Percentiles rank a stretch among this genome's conserved stretches.
phyloP scores from a whole-genome alignment of 495 filamentous ascomycete genomes.

The Aspergillus mulundensis region DNA sequence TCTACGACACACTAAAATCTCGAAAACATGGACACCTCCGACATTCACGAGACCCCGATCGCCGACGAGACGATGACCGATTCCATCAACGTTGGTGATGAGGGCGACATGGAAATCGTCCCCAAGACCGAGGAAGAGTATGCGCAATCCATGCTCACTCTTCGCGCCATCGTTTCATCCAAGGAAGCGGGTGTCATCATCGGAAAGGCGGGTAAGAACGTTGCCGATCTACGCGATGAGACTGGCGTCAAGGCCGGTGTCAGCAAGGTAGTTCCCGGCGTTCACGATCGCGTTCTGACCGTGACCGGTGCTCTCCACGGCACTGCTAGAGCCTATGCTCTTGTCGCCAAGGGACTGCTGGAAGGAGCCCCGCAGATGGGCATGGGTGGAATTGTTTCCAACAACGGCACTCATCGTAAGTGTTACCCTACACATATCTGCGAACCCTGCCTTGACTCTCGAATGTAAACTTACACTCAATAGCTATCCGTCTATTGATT shows the following conservation, averaged over 20 bases:
- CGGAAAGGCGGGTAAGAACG: slow-evolving; percentile 97
- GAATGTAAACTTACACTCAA: slow-evolving; percentile 26
- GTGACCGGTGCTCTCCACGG: slow-evolving; percentile 84
- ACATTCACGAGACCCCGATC: slow-evolving; percentile 41
- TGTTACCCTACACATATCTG: slow-evolving; percentile 14
- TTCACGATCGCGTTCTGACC: slow-evolving; percentile 94
- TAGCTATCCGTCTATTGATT: slow-evolving; percentile 94
- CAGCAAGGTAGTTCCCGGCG: slow-evolving; percentile 95
- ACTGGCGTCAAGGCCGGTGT: slow-evolving; percentile 97
- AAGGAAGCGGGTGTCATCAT: slow-evolving; percentile 99
- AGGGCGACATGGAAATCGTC: slow-evolving; percentile 63
- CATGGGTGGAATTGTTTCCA: slow-evolving; percentile 83
- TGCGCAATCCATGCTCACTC: slow-evolving; percentile 80
- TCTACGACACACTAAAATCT: slow-evolving; percentile 1
- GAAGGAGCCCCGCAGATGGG: slow-evolving; percentile 93
- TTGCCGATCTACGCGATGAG: slow-evolving; percentile 93
- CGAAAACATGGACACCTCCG: slow-evolving; percentile 45
- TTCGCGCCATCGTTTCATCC: slow-evolving; percentile 95
- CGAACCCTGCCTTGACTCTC: background rate
- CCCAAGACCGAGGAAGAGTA: slow-evolving; percentile 96
- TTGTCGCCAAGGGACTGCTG: slow-evolving; percentile 84
- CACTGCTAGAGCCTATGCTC: slow-evolving; percentile 85
- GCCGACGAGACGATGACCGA: slow-evolving; percentile 47
- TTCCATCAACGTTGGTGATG: slow-evolving; percentile 47
- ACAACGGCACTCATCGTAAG: slow-evolving; percentile 92